Evolutionary conservation across 192 early-diverging fungal species (phyloP).

Genomic region (Gigaspora rosea): DNA sequence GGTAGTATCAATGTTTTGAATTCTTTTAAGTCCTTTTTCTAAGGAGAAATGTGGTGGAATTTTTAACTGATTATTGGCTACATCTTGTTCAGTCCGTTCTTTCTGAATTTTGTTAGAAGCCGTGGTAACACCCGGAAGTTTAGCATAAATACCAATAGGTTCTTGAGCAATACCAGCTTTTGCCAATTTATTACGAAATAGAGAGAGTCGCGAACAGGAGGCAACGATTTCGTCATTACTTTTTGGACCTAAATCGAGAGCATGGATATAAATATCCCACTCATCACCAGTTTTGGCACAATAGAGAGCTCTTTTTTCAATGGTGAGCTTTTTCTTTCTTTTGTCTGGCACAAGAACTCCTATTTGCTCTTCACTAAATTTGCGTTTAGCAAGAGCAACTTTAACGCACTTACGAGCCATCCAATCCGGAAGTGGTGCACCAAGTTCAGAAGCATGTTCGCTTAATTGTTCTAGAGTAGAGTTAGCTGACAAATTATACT

Average conservation of each 20-base stretch:
- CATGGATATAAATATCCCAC: neutral
- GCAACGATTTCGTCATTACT: neutral
- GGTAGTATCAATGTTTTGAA: constrained; percentile 12
- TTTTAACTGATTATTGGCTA: neutral
- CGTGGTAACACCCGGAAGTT: neutral
- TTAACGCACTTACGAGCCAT: neutral
- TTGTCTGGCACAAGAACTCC: neutral
- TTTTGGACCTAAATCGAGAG: neutral
- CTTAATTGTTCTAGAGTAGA: constrained; percentile 2
- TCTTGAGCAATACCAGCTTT: neutral
- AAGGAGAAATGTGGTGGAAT: constrained; percentile 4
- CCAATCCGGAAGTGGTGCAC: neutral
- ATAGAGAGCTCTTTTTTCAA: neutral
- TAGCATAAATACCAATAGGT: constrained; percentile 5
- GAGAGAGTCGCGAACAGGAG: neutral
- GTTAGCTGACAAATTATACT: neutral
- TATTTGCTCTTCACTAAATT: constrained; percentile 11
- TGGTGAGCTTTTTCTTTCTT: neutral
- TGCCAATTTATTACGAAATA: constrained; percentile 19
- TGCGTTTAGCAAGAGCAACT: neutral
- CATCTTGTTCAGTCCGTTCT: neutral
- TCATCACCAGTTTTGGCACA: neutral
- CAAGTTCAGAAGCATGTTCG: neutral
- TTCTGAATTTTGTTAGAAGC: constrained; percentile 29
- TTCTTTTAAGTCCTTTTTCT: neutral